Conservation (phyloP, 2,329 filamentous ascomycete species). For the Talaromyces sp. region DNA sequence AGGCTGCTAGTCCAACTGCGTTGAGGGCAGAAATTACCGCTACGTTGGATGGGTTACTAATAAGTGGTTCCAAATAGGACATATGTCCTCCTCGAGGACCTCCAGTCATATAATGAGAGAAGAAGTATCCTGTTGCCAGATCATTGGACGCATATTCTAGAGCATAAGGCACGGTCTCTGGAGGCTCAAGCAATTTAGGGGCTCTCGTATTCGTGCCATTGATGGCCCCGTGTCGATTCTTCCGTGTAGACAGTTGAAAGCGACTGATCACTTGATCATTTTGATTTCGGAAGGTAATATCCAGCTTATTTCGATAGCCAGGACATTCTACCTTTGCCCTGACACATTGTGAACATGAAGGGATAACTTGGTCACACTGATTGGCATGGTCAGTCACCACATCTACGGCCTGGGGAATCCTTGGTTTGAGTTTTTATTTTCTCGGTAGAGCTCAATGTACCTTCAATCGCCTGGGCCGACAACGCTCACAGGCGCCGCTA, state of each 20-base stretch:
- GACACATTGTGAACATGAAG: conserved; percentile 12
- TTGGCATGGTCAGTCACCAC: not conserved
- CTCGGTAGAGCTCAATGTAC: not conserved
- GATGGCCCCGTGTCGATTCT: not conserved
- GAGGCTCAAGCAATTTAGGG: not conserved
- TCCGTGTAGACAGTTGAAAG: not conserved
- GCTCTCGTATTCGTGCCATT: too few relatives aligned
- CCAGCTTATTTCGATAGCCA: conserved; percentile 14
- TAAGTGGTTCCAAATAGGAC: conserved; percentile 3
- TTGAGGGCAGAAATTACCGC: conserved; percentile 9
- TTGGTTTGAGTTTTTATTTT: not conserved
- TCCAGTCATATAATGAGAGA: conserved; percentile 10
- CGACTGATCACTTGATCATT: conserved; percentile 10
- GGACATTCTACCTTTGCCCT: conserved; percentile 10
- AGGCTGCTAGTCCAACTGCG: conserved; percentile 10
- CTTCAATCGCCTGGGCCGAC: conserved; percentile 15
- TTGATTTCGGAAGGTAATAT: conserved; percentile 7
- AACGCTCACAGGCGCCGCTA: conserved; percentile 13
- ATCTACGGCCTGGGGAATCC: too few relatives aligned
- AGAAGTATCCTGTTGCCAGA: conserved; percentile 7
- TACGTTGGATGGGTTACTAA: not conserved
- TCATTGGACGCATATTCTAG: conserved; percentile 7
- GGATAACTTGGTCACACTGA: conserved; percentile 13
- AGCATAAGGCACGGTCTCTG: not conserved
- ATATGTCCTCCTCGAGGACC: conserved; percentile 3